Percentiles rank a stretch among this genome's conserved stretches.
Conservation (phyloP, 1,139 yeast genomes). For the Debaryomycetaceae sp. region DNA sequence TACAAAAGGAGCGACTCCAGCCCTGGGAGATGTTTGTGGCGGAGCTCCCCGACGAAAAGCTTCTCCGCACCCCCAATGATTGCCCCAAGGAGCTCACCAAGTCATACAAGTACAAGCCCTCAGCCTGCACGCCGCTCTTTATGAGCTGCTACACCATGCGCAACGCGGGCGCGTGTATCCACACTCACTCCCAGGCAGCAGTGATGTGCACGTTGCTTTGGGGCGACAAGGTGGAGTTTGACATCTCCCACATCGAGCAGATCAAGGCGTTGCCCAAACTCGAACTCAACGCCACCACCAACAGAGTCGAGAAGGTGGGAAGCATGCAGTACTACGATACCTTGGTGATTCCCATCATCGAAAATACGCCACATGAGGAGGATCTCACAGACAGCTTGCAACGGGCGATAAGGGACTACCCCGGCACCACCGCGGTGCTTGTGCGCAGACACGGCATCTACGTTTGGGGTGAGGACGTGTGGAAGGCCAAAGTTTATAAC, state of each 20-base stretch:
- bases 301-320: conserved; percentile 57
- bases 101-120: conserved; percentile 62
- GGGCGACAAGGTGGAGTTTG: conserved; percentile 57
- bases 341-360: conserved; percentile 81
- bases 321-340: conserved; percentile 71
- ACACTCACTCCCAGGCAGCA: conserved; percentile 88
- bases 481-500: conserved; percentile 90
- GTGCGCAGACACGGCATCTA: conserved; percentile 93
- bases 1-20: conserved; percentile 82
- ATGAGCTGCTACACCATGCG: conserved; percentile 68
- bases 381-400: conserved; percentile 69
- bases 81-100: conserved; percentile 37
- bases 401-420: conserved; percentile 61
- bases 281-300: conserved; percentile 24
- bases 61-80: conserved; percentile 56
- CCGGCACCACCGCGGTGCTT: conserved; percentile 77
- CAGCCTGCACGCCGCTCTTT: conserved; percentile 91
- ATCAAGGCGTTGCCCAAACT: conserved; percentile 80
- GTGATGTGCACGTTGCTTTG: conserved; percentile 74
- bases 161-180: conserved; percentile 89
- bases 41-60: conserved; percentile 49
- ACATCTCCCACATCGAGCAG: conserved; percentile 80
- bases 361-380: conserved; percentile 85
- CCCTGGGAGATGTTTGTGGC: conserved; percentile 83
- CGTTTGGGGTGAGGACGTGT: conserved; percentile 91